Conservation (phyloP, 2,329 filamentous ascomycete species). For the Atkinsonella texensis region DNA sequence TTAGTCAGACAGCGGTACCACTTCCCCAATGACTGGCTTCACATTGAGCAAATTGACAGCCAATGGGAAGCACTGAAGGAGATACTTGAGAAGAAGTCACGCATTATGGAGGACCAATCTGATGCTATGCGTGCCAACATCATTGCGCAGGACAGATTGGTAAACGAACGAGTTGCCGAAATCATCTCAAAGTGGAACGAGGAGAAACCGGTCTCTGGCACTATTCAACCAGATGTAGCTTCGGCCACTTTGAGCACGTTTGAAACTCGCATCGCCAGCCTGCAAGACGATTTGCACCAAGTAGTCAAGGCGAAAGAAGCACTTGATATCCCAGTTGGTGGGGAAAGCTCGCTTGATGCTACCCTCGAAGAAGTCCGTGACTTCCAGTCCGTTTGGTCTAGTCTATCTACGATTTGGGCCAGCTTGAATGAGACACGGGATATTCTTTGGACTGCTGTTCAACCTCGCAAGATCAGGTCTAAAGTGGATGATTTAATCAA, state of each 20-base stretch:
- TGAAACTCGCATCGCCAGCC: slow-evolving; percentile 69
- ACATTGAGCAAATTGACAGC: slow-evolving; percentile 90
- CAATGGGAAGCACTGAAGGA: slow-evolving; percentile 94
- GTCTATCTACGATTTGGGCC: slow-evolving; percentile 90
- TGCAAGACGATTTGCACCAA: slow-evolving; percentile 84
- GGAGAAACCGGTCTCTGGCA: slow-evolving; percentile 92
- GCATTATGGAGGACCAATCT: slow-evolving; percentile 92
- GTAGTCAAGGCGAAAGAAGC: slow-evolving; percentile 95
- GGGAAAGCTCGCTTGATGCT: slow-evolving; percentile 69
- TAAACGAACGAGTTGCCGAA: slow-evolving; percentile 77
- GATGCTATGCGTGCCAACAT: slow-evolving; percentile 95
- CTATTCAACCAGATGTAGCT: slow-evolving; percentile 79
- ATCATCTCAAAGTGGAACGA: slow-evolving; percentile 84
- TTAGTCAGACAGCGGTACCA: slow-evolving; percentile 86
- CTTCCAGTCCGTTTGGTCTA: slow-evolving; percentile 98
- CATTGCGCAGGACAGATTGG: slow-evolving; percentile 79
- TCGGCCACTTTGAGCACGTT: slow-evolving; percentile 73
- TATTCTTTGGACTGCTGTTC: slow-evolving; percentile 86
- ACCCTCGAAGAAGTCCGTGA: slow-evolving; percentile 95
- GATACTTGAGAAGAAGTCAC: slow-evolving; percentile 80
- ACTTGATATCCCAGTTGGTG: slow-evolving; percentile 70
- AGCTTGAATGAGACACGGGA: slow-evolving; percentile 90
- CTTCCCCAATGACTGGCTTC: slow-evolving; percentile 86
- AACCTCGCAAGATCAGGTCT: slow-evolving; percentile 82
- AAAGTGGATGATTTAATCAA: slow-evolving; percentile 88